Conservation (phyloP, 768 basidiomycete species). For the Kwoniella pini region DNA sequence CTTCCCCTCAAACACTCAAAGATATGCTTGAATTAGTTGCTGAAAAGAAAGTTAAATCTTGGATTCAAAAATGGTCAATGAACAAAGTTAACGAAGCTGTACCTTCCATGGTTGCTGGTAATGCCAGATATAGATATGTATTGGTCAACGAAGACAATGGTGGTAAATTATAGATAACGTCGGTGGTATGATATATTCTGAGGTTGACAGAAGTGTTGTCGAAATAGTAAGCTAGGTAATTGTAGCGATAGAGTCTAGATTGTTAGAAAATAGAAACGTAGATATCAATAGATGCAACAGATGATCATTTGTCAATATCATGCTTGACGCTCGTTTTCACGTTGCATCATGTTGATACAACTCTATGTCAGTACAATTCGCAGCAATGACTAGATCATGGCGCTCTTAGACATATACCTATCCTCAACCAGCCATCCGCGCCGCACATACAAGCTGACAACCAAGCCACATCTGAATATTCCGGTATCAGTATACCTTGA, state of each 20-base stretch:
- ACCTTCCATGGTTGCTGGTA: conserved; percentile 34
- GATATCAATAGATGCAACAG: background rate
- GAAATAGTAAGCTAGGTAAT: background rate
- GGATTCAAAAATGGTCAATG: conserved; percentile 45
- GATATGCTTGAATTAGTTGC: conserved; percentile 40
- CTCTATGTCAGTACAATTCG: background rate
- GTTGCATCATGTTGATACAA: background rate
- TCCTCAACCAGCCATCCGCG: conserved; percentile 92
- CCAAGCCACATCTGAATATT: conserved; percentile 90
- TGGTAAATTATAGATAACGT: conserved; percentile 23
- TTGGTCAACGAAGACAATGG: conserved; percentile 50
- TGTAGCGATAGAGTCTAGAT: conserved; percentile 2
- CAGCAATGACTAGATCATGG: background rate
- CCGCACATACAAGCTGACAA: conserved; percentile 87
- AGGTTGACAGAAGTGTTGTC: background rate
- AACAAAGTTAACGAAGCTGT: conserved; percentile 47
- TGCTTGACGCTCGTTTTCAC: background rate
- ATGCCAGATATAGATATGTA: conserved; percentile 48
- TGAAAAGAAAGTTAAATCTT: conserved; percentile 44
- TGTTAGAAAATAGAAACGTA: background rate
- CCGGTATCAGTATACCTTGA: conserved; percentile 79
- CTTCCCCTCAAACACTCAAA: conserved; percentile 35
- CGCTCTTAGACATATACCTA: conserved; percentile 63
- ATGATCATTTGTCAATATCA: background rate
- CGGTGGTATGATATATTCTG: background rate